Base-by-base conservation (phyloP, 2,329 filamentous ascomycete genomes). In the Xylariaceae sp. region DNA sequence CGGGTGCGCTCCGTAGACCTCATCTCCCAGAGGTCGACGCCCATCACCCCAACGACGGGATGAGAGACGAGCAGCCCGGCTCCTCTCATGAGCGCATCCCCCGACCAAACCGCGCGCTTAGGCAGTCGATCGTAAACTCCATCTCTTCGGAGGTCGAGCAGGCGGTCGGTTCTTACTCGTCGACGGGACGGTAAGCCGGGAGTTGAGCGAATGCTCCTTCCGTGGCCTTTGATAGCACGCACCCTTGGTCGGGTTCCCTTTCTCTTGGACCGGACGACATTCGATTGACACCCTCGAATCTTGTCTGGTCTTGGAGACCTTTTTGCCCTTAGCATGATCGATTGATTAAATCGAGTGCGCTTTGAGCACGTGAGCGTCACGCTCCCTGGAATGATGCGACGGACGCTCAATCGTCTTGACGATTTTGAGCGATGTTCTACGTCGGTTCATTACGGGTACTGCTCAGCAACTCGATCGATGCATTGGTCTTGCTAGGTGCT, bases 121-220 rank as follows among this genome's bases (percentile, higher is more conserved):
- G 62, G 67, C 62, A 71, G 65, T 57, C 61, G 60, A 56, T 64
- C 65, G 68, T 59, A 65, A 67, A 61, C 67, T 66, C 68, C 64
- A 65, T 63, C 67, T 65, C 62, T 47, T 47, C 18, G 58, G 64
- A 67, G 67, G 61, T 65, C 68, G 68, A 59, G 67, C 67, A 71
- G 54, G 68, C 68, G 58, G 65, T 61, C 62, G 60, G 58, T 65
- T 69, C 68, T 66, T 62, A 41, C 45, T 61, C 64, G 59, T 60
- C 53, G 54, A 55, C 17, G 56, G 62, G 64, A 66, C 65, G 61
- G 61, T 30, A 4, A 30, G 23, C 23, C 23, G 23, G 62, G 62
- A 60, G 61, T 65, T 34, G 61, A 62, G 63, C 39, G 57, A 53
- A 58, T 55, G 61, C 62, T 65, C 59, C 64, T 59, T 59, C 60